Base-by-base conservation (phyloP, 495 filamentous ascomycete species). In the Friedmanniomyces simplex region DNA sequence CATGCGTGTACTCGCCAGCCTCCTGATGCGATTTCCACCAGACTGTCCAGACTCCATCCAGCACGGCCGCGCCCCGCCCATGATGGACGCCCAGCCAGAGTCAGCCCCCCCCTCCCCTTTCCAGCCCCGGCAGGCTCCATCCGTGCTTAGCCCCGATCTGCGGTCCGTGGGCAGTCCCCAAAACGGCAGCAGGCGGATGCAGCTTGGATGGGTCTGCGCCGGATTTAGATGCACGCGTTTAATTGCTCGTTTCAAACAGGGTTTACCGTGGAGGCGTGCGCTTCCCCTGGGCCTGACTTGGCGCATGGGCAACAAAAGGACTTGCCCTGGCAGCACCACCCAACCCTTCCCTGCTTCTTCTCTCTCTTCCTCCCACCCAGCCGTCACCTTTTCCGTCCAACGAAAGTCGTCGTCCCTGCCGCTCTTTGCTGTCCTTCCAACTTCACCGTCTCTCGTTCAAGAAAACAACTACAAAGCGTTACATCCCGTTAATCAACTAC, bases 181-280 rank as follows among this genome's bases (percentile, higher is more conserved):
- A 49, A 49, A 49, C 13, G 46, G 46, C 20, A 12, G 46, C 46
- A 24, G 20, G 20, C 13, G 21, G 21, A n/a, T n/a, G n/a, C n/a
- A n/a, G n/a, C n/a, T n/a, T n/a, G n/a, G n/a, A 49, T 24, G 46
- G 20, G 46, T 28, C 21, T 26, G 51, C 32, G 32, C 51, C 37
- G 8, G 11, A 36, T 42, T 42, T 54, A 54, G 51, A 54, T 25
- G 14, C 10, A 41, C 51, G 51, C 51, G 51, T 54, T 54, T 42
- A 54, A 54, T 54, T 54, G 18, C 37, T 43, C 12, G 51, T 54
- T 54, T 54, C 51, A 54, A 54, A 32, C 32, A 6, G 34, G 51
- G 51, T 54, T n/a, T 54, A 54, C 51, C 21, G 34, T 22, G 6
- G 34, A 16, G 32, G 34, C 20, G 1, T 42, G 51, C 21, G 51